phyloP scores from a whole-genome alignment of 2,329 filamentous ascomycete genomes.

The Exophiala alcalophila region DNA sequence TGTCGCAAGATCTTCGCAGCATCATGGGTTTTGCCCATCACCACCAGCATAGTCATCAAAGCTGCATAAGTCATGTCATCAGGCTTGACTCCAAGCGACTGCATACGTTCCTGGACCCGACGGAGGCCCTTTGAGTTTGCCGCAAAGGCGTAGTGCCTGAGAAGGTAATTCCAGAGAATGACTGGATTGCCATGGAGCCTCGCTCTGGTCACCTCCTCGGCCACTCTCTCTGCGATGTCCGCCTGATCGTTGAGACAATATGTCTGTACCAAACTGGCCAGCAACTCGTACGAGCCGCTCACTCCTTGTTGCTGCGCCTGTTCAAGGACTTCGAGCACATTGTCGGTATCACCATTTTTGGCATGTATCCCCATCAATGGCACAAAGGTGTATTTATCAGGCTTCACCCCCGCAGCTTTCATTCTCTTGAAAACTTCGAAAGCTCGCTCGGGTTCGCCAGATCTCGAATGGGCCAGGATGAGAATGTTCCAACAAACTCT shows the following conservation, averaged over 20 bases:
- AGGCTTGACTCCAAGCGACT: slow-evolving; percentile 47
- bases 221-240: slow-evolving; percentile 57
- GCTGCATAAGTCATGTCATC: slow-evolving; percentile 60
- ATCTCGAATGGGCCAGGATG: slow-evolving; percentile 66
- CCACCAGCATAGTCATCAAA: slow-evolving; percentile 57
- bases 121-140: slow-evolving; percentile 57
- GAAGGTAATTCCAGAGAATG: slow-evolving; percentile 73
- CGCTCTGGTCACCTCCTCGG: slow-evolving; percentile 54
- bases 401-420: slow-evolving; percentile 46
- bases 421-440: slow-evolving; percentile 63
- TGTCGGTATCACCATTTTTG: slow-evolving; percentile 68
- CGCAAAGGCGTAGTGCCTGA: slow-evolving; percentile 65
- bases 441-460: slow-evolving; percentile 65
- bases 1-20: slow-evolving; percentile 52
- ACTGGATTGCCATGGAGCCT: slow-evolving; percentile 54
- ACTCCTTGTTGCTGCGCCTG: slow-evolving; percentile 57
- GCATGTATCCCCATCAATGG: slow-evolving; percentile 72
- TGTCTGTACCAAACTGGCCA: slow-evolving; percentile 64
- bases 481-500: slow-evolving; percentile 71
- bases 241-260: slow-evolving; percentile 59
- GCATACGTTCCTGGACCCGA: slow-evolving; percentile 56
- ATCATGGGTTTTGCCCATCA: slow-evolving; percentile 52
- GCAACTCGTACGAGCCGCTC: slow-evolving; percentile 55
- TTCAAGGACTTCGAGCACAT: slow-evolving; percentile 63
- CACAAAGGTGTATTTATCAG: slow-evolving; percentile 65